Conservation (phyloP, 345 rosid genomes). For the Eucalyptus virginea region DNA sequence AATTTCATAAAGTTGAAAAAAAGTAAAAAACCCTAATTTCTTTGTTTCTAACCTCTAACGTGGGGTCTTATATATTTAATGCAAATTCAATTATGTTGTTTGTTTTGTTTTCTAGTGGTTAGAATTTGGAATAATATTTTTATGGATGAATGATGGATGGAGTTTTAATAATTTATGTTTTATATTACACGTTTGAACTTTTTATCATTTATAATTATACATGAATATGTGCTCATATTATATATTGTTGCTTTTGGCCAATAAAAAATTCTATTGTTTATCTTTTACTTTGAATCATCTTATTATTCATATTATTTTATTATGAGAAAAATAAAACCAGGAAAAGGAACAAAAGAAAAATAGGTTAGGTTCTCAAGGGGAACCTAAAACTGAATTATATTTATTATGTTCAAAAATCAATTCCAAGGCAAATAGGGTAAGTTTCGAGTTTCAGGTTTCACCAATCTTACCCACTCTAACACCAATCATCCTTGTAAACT, state of each 20-base stretch:
- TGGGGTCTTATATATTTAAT: not conserved
- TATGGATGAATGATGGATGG: not conserved
- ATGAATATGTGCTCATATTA: not conserved
- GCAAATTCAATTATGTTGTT: not conserved
- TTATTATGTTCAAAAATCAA: too few species aligned
- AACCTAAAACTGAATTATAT: too few species aligned
- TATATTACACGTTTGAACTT: too few species aligned
- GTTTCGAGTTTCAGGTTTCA: too few species aligned
- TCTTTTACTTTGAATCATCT: too few species aligned
- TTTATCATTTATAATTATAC: not conserved
- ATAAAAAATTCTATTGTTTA: too few species aligned
- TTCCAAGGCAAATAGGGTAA: not conserved
- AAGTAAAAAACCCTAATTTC: not conserved
- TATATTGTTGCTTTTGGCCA: not conserved
- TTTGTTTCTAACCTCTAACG: not conserved
- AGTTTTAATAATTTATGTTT: too few species aligned
- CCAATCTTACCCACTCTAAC: too few species aligned
- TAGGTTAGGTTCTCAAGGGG: not conserved
- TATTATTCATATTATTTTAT: too few species aligned
- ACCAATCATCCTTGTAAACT: too few species aligned
- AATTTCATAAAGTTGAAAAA: not conserved
- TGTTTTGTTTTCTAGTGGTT: not conserved
- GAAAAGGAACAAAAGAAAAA: not conserved
- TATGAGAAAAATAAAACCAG: too few species aligned
- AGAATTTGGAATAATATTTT: not conserved